Percentiles rank a stretch among this genome's conserved stretches.
phyloP scores from a whole-genome alignment of 495 filamentous ascomycete species.

The Thozetella sp. region DNA sequence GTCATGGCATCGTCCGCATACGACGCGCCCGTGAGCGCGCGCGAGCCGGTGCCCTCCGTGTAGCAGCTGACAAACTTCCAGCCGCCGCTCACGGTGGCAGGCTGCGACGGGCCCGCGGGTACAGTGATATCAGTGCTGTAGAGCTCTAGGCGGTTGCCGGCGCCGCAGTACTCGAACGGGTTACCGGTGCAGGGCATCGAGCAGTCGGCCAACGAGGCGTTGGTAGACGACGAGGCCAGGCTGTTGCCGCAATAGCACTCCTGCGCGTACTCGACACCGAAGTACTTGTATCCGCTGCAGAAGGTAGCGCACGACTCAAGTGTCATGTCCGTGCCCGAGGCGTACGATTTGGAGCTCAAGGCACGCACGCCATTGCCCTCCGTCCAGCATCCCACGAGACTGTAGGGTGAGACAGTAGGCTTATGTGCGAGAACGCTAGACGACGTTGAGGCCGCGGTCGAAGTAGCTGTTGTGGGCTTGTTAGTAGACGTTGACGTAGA shows the following conservation, averaged over 20 bases:
- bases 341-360: slow-evolving; percentile 27
- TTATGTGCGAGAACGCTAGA: slow-evolving; percentile 27
- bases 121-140: slow-evolving; percentile 14
- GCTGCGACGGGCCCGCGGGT: background rate
- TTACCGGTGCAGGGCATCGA: slow-evolving; percentile 41
- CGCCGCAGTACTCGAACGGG: slow-evolving; percentile 39
- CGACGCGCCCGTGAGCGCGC: slow-evolving; percentile 19
- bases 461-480: slow-evolving; percentile 9
- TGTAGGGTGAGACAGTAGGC: slow-evolving; percentile 34
- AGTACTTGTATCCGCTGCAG: slow-evolving; percentile 45
- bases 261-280: slow-evolving; percentile 45
- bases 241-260: slow-evolving; percentile 50
- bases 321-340: slow-evolving; percentile 41
- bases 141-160: slow-evolving; percentile 34
- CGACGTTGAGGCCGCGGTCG: slow-evolving; percentile 21
- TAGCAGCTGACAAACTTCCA: slow-evolving; percentile 37
- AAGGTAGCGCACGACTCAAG: slow-evolving; percentile 43
- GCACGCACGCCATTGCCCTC: slow-evolving; percentile 39
- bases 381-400: slow-evolving; percentile 45
- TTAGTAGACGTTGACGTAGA: slow-evolving; percentile 9
- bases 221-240: slow-evolving; percentile 26
- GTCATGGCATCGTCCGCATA: slow-evolving; percentile 28
- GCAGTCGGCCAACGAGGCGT: slow-evolving; percentile 32
- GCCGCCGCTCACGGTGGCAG: slow-evolving; percentile 12
- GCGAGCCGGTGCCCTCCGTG: slow-evolving; percentile 29